Conservation (phyloP, 2,329 filamentous ascomycete species). For the Aspergillus fructus region DNA sequence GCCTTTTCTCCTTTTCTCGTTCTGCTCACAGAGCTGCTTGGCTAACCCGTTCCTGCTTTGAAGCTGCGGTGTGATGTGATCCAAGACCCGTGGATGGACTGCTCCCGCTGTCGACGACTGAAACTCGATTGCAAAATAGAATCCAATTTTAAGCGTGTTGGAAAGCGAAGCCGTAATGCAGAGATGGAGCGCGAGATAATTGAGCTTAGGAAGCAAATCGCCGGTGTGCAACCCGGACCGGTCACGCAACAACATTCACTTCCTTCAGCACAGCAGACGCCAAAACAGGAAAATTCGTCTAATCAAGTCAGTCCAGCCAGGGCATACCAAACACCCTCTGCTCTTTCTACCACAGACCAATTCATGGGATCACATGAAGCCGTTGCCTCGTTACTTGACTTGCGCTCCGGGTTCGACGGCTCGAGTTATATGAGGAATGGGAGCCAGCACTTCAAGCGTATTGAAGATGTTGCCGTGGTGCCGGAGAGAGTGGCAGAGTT, state of each 20-base stretch:
- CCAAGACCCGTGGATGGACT: constrained; percentile 62
- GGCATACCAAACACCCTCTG: constrained; percentile 36
- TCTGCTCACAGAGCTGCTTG: not conserved
- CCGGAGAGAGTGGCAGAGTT: constrained; percentile 45
- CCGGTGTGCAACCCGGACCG: constrained; percentile 31
- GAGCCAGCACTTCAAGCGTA: constrained; percentile 48
- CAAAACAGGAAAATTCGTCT: constrained; percentile 37
- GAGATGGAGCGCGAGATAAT: constrained; percentile 61
- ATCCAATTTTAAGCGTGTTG: constrained; percentile 67
- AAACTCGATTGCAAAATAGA: constrained; percentile 66
- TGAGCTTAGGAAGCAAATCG: constrained; percentile 50
- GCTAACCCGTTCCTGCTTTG: constrained; percentile 8
- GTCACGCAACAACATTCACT: constrained; percentile 24
- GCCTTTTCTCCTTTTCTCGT: not conserved
- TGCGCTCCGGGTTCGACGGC: constrained; percentile 48
- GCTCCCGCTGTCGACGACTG: constrained; percentile 62
- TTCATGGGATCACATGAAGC: constrained; percentile 51
- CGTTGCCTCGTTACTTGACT: constrained; percentile 50
- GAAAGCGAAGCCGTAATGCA: constrained; percentile 66
- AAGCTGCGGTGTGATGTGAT: constrained; percentile 67
- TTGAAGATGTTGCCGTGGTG: constrained; percentile 52
- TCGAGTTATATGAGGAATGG: constrained; percentile 50
- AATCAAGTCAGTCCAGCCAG: constrained; percentile 33
- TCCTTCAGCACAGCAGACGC: constrained; percentile 28
- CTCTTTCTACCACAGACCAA: constrained; percentile 40